Base-by-base conservation (phyloP, 768 basidiomycete species). In the Phylloporus rhodoxanthus region DNA sequence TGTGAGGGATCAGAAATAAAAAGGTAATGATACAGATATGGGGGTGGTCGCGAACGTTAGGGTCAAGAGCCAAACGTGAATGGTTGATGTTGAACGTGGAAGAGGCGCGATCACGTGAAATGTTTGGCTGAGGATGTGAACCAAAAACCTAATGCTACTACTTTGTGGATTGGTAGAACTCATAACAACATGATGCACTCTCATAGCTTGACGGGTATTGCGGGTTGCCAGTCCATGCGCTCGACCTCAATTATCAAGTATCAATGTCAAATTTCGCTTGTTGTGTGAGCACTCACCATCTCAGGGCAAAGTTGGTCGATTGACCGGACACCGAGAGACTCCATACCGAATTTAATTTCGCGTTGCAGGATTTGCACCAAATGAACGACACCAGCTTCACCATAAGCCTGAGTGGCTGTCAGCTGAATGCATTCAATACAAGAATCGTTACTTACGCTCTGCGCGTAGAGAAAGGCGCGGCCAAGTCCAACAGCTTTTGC, bases 401-500 rank as follows among this genome's bases (percentile, higher is more conserved):
- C 87, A 54, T 90, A 90, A 11, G 85, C 86, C 87, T 89, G 37
- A 20, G 14, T 21, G 14, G 25, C 20, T 2, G 26, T 65, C 15
- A 55, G 47, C 26, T 11, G n/a, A 38, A 54, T 15, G 30, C 19
- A 37, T 26, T 30, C n/a, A 9, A 14, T 8, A 40, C n/a, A 45
- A 26, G 5, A 37, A 20, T 21, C 30, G 9, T 48, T 11, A 62
- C 78, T 60, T 67, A 88, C 87, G 58, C 86, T 86, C 68, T 89
- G 85, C 2, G 86, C 91, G 60, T 87, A 95, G 10, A 96, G 74
- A 73, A 93, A 89, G 13, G 87, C 76, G 13, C 93, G 75, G 2
- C 93, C 93, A 28, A 96, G 70, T 4, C 93, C 92, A 15, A 93
- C 89, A 8, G 85, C 89, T 54, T 70, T 84, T 3, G 93, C 93